These are phyloP conservation scores for Xylaria sp. DNA, from an alignment of 2,329 filamentous ascomycete genomes.

Conservation along the genomic window DNA sequence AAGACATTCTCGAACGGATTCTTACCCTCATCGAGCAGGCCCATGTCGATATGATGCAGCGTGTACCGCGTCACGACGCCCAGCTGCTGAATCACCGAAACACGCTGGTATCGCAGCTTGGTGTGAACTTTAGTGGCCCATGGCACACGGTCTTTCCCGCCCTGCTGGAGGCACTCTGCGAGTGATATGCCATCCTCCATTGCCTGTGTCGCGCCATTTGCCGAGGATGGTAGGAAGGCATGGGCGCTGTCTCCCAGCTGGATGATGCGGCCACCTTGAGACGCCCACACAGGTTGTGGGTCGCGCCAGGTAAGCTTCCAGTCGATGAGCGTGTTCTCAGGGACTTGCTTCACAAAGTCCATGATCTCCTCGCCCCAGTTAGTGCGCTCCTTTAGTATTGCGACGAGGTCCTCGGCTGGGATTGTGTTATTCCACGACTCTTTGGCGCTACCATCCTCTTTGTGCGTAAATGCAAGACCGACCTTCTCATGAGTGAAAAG, in stretches of 20 bases:
- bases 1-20: slow-evolving; percentile 16
- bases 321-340: slow-evolving; percentile 45
- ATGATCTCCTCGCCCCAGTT: slow-evolving; percentile 20
- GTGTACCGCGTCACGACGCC: slow-evolving; percentile 32
- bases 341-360: slow-evolving; percentile 27
- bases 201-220: slow-evolving; percentile 45
- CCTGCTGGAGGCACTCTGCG: slow-evolving; percentile 40
- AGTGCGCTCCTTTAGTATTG: slow-evolving; percentile 16
- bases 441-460: slow-evolving; percentile 18
- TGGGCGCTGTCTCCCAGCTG: slow-evolving; percentile 47
- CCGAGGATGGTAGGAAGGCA: slow-evolving; percentile 44
- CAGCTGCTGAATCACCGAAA: slow-evolving; percentile 31
- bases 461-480: slow-evolving; percentile 22
- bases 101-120: slow-evolving; percentile 30
- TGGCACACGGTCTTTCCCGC: slow-evolving; percentile 21
- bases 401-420: slow-evolving; percentile 9
- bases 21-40: slow-evolving; percentile 18
- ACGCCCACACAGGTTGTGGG: slow-evolving; percentile 42
- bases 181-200: slow-evolving; percentile 46
- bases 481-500: slow-evolving; percentile 22
- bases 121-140: slow-evolving; percentile 23
- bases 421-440: slow-evolving; percentile 21
- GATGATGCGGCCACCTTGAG: slow-evolving; percentile 39
- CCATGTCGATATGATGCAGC: slow-evolving; percentile 30
- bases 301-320: slow-evolving; percentile 46